These are phyloP conservation scores for Mucor saturninus DNA, from an alignment of 371 early-diverging fungal species.

Conservation along the genomic window DNA sequence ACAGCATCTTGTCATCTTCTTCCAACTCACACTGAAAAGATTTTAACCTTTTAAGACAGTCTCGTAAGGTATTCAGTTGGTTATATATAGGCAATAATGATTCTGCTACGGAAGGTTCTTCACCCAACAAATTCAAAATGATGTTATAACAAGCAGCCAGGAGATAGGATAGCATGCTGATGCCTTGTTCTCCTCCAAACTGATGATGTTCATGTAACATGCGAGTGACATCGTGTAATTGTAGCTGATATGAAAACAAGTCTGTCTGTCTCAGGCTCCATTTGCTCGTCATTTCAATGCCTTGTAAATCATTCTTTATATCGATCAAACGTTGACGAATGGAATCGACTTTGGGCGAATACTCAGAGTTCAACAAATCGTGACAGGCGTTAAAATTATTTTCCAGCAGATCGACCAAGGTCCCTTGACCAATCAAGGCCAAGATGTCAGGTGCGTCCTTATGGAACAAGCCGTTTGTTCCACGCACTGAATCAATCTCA, in stretches of 20 bases:
- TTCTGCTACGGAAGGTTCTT: conserved; percentile 4
- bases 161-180: conserved; percentile 10
- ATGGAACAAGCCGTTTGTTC: conserved; percentile 6
- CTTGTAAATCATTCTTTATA: conserved; percentile 67
- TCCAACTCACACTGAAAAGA: conserved; percentile 1
- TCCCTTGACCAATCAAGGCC: conserved; percentile 7
- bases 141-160: conserved; percentile 10
- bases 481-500: conserved; percentile 9
- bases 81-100: conserved; percentile 6
- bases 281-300: conserved; percentile 63
- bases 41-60: conserved; percentile 12
- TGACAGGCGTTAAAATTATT: conserved; percentile 9
- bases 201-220: conserved; percentile 23
- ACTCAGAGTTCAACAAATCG: conserved; percentile 1
- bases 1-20: conserved; percentile 19
- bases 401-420: conserved; percentile 9
- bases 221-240: conserved; percentile 62
- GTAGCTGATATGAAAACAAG: conserved; percentile 72
- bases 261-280: conserved; percentile 77
- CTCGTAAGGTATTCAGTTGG: conserved; percentile 9
- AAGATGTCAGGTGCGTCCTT: conserved; percentile 2
- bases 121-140: conserved; percentile 12
- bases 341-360: conserved; percentile 48
- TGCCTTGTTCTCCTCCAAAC: conserved; percentile 9
- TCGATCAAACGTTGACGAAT: conserved; percentile 66